Percentiles rank a stretch among this genome's conserved stretches.
Conservation (phyloP, 495 filamentous ascomycete genomes). For the Tuber aestivum region DNA sequence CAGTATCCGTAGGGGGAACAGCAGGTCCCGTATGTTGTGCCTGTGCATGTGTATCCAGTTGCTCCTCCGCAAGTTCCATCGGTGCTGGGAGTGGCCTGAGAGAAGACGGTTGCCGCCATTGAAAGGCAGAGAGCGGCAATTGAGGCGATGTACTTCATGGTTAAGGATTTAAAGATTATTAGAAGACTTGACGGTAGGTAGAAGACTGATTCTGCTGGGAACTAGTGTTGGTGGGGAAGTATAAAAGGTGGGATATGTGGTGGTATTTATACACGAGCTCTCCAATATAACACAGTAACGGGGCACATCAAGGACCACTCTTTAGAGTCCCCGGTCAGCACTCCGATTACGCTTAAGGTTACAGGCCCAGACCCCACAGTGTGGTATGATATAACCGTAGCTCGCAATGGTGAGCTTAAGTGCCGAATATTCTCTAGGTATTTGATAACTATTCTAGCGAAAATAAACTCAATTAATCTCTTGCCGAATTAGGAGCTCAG, state of each 20-base stretch:
- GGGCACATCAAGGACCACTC: not conserved
- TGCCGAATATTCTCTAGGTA: not conserved
- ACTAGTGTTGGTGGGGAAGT: not conserved
- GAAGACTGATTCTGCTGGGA: not conserved
- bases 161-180: not conserved
- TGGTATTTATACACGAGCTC: not conserved
- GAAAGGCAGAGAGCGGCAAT: not conserved
- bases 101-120: not conserved
- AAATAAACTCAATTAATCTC: not conserved
- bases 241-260: not conserved
- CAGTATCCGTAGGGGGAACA: slow-evolving; percentile 25
- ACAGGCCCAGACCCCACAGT: not conserved
- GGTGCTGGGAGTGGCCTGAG: slow-evolving; percentile 1
- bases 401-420: not conserved
- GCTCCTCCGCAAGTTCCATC: slow-evolving; percentile 33
- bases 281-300: not conserved
- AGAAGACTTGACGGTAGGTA: not conserved
- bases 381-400: not conserved
- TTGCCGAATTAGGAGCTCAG: not conserved
- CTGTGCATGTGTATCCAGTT: slow-evolving; percentile 17
- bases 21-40: slow-evolving; percentile 29
- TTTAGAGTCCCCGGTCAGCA: not conserved
- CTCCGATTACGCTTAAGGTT: not conserved
- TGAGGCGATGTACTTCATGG: not conserved
- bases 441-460: not conserved